Conservation (phyloP, 495 filamentous ascomycete species). For the Penicillium riverlandense region DNA sequence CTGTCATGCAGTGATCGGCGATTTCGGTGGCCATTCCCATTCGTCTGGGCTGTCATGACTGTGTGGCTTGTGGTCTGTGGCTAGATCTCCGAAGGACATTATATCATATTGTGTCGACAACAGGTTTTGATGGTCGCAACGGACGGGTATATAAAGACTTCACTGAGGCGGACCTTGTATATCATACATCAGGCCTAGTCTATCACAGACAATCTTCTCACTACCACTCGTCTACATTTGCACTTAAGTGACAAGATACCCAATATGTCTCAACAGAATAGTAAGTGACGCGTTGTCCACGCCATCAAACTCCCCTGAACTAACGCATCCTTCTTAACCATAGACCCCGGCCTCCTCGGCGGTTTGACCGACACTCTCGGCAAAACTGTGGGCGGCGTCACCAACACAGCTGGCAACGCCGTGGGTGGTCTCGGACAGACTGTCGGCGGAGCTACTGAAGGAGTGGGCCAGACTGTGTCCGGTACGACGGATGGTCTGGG, state of each 20-base stretch:
- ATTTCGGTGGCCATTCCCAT: no score
- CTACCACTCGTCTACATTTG: no score
- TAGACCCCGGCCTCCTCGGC: conserved; percentile 20
- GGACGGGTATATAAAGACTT: no score
- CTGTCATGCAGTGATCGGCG: neutral
- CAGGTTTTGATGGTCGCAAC: conserved; percentile 1
- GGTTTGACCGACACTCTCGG: conserved; percentile 29
- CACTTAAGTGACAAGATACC: no score
- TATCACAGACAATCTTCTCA: no score
- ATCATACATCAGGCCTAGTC: no score
- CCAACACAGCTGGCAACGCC: conserved; percentile 23
- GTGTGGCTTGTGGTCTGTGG: conserved; percentile 7
- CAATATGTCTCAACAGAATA: conserved; percentile 12
- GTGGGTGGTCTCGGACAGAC: conserved; percentile 30
- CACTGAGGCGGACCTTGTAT: no score
- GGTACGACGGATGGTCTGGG: conserved; percentile 25
- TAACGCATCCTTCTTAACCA: no score
- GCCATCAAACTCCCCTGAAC: no score
- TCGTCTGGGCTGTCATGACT: conserved; percentile 1
- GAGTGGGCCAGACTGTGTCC: conserved; percentile 27
- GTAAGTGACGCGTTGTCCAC: conserved; percentile 2
- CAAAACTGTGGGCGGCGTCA: conserved; percentile 29
- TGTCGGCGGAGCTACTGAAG: conserved; percentile 24
- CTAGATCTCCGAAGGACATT: conserved; percentile 1
- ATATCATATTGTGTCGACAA: conserved; percentile 13